Conservation (phyloP, 192 early-diverging fungal species). For the Polychytrium aggregatum region DNA sequence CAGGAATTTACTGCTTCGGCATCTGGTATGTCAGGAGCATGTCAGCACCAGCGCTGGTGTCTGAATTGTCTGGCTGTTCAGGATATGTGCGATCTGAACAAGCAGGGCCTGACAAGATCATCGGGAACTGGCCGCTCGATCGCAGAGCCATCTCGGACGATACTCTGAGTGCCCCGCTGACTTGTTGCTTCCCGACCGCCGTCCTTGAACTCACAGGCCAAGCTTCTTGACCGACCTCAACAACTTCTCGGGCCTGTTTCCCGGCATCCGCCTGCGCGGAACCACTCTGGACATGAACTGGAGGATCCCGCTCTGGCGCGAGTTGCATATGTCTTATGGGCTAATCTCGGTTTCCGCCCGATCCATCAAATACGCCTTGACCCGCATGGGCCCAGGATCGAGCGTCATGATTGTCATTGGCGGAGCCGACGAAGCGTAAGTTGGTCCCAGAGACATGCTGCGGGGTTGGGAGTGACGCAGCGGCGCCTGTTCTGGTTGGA, state of each 20-base stretch:
- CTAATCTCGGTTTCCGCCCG: constrained; percentile 4
- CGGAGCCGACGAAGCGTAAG: constrained; percentile 20
- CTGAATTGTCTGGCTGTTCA: no score
- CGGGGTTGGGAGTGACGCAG: no score
- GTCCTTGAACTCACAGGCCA: neutral
- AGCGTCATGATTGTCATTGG: constrained; percentile 18
- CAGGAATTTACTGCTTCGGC: no score
- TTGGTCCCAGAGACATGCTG: no score
- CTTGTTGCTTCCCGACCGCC: neutral
- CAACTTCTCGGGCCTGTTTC: constrained; percentile 8
- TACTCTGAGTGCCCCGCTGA: no score
- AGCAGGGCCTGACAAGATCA: no score
- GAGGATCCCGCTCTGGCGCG: constrained; percentile 15
- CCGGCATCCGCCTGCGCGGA: constrained; percentile 10
- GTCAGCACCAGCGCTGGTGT: no score
- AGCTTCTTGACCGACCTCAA: constrained; percentile 5
- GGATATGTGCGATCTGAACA: no score
- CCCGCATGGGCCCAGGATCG: constrained; percentile 9
- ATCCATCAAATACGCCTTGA: constrained; percentile 10
- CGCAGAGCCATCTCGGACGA: no score
- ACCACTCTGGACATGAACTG: constrained; percentile 16
- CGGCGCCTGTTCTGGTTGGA: no score
- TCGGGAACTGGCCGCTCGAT: no score
- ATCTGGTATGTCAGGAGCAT: no score
- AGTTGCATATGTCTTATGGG: constrained; percentile 12